Percentiles rank a stretch among this genome's conserved stretches.
Conservation (phyloP, 2,329 filamentous ascomycete genomes). For the Penicillium sp. region DNA sequence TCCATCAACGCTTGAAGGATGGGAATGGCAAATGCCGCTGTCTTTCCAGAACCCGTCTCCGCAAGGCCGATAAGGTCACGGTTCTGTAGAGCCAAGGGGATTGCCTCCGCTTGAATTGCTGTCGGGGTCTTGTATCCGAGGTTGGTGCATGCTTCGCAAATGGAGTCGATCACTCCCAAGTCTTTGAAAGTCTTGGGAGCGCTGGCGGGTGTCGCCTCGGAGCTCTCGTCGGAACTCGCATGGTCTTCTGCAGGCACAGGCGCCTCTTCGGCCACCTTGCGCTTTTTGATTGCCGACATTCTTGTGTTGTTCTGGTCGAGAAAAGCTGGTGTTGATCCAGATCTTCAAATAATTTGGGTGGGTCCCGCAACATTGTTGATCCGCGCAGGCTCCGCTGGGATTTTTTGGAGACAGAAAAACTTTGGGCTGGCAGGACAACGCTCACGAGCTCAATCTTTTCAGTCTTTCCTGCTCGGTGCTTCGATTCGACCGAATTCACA, state of each 20-base stretch:
- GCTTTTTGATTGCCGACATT: conserved; percentile 45
- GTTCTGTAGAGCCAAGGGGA: conserved; percentile 75
- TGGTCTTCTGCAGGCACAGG: conserved; percentile 18
- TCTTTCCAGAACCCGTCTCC: conserved; percentile 95
- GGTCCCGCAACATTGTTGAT: conserved; percentile 40
- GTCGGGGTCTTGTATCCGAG: conserved; percentile 85
- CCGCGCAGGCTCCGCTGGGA: conserved; percentile 36
- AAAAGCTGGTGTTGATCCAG: conserved; percentile 3
- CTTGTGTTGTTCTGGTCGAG: conserved; percentile 11
- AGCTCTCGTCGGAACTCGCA: conserved; percentile 17
- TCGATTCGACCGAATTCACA: conserved; percentile 7
- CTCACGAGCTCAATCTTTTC: conserved; percentile 9
- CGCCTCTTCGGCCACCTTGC: conserved; percentile 38
- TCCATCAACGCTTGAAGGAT: conserved; percentile 90
- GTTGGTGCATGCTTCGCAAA: conserved; percentile 83
- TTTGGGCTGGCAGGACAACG: conserved; percentile 15
- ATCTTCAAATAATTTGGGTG: conserved; percentile 34
- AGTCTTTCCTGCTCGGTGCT: neutral
- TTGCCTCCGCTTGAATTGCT: conserved; percentile 82
- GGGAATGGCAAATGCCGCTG: conserved; percentile 88
- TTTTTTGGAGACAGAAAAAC: conserved; percentile 39
- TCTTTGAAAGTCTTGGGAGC: conserved; percentile 54
- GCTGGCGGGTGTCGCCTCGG: conserved; percentile 1
- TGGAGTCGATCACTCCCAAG: conserved; percentile 74
- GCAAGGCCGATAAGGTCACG: conserved; percentile 91